Percentiles rank a stretch among this genome's conserved stretches.
phyloP scores from a whole-genome alignment of 768 basidiomycete species.

The Mycena vulgaris region DNA sequence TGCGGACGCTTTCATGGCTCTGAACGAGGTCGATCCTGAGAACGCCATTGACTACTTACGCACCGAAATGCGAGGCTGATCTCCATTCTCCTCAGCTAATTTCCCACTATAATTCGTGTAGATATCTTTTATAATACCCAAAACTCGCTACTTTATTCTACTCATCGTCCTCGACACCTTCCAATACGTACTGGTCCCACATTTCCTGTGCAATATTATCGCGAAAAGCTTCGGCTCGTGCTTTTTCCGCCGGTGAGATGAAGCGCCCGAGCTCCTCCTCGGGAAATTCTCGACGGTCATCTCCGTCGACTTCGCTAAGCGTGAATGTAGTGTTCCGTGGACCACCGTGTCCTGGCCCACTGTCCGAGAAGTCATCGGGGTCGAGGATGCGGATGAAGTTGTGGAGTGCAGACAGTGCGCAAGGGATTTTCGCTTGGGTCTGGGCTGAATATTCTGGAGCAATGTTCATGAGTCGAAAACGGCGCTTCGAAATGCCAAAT shows the following conservation, averaged over 20 bases:
- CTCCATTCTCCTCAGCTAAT: not conserved
- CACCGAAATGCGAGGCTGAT: not conserved
- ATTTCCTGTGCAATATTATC: not conserved
- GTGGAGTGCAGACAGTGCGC: not conserved
- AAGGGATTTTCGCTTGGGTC: not conserved
- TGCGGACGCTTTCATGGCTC: constrained; percentile 1
- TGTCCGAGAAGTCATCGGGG: not conserved
- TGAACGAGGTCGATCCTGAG: not conserved
- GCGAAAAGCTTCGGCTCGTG: not conserved
- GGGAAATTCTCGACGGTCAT: constrained; percentile 3
- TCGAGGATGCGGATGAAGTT: constrained; percentile 13
- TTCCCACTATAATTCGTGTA: no score
- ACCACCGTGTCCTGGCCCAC: not conserved
- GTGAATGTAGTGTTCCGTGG: not conserved
- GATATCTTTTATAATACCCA: no score
- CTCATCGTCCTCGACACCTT: not conserved
- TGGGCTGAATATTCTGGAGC: constrained; percentile 14
- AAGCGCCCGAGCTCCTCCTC: not conserved
- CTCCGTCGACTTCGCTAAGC: not conserved
- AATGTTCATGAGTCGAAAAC: no score
- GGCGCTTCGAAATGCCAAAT: no score
- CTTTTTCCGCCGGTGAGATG: not conserved
- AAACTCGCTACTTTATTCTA: no score
- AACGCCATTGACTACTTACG: not conserved
- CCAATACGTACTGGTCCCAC: not conserved